phyloP scores from a whole-genome alignment of 176 grass and related monocot species.

The Poa annua region DNA sequence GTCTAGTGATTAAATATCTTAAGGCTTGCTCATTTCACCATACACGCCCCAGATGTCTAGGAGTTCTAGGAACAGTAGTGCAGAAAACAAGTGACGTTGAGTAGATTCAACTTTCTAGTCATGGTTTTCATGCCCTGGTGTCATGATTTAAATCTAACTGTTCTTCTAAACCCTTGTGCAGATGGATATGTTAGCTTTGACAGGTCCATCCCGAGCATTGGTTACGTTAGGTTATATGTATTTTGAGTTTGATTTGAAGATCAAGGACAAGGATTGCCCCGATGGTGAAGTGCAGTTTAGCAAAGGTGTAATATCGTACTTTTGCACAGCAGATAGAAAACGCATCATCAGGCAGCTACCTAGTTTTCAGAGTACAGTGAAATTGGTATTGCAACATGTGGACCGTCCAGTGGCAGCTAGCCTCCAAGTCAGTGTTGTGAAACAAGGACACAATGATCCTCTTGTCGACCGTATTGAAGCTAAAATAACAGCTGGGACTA shows the following conservation, averaged over 20 bases:
- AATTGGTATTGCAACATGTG: too few species aligned
- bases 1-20: too few species aligned
- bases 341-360: not conserved
- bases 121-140: too few species aligned
- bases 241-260: conserved; percentile 5
- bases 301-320: not conserved
- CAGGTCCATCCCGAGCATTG: not conserved
- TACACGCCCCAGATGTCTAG: not conserved
- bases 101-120: too few species aligned
- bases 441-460: too few species aligned
- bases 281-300: not conserved
- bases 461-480: too few species aligned
- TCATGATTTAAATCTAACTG: not conserved
- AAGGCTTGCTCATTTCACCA: too few species aligned
- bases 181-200: not conserved
- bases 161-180: not conserved
- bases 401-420: too few species aligned
- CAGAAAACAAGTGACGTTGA: too few species aligned
- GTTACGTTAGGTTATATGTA: not conserved
- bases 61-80: not conserved
- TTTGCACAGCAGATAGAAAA: not conserved
- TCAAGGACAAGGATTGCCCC: not conserved
- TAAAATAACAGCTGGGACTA: too few species aligned
- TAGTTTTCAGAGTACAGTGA: too few species aligned
- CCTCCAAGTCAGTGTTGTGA: too few species aligned